phyloP scores from a whole-genome alignment of 2,329 filamentous ascomycete genomes.

The Scedosporium minutisporum region DNA sequence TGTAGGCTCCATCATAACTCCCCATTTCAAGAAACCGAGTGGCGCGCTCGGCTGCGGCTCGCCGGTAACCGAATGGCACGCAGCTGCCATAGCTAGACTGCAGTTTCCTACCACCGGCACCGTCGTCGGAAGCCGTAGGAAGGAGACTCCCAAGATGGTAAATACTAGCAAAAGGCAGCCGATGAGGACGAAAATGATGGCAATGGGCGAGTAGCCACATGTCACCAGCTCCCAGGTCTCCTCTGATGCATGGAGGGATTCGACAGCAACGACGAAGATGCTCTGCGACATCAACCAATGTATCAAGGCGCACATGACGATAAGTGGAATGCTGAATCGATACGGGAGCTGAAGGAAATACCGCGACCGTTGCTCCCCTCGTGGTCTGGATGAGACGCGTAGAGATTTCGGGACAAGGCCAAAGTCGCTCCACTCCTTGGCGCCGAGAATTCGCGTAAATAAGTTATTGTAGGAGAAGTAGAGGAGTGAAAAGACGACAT shows the following conservation, averaged over 20 bases:
- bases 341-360: constrained; percentile 17
- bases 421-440: background rate
- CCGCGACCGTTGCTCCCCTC: constrained; percentile 13
- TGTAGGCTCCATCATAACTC: too few species aligned
- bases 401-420: background rate
- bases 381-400: constrained; percentile 2
- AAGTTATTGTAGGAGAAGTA: background rate
- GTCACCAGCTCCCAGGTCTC: background rate
- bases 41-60: too few species aligned
- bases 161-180: background rate
- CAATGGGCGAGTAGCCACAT: background rate
- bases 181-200: background rate
- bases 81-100: background rate
- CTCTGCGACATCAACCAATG: background rate
- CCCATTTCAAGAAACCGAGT: too few species aligned
- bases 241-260: background rate
- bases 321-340: constrained; percentile 13
- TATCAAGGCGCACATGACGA: constrained; percentile 1
- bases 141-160: background rate
- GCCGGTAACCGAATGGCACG: background rate
- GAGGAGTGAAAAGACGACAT: background rate
- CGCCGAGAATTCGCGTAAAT: background rate
- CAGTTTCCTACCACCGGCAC: background rate
- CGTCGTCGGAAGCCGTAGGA: background rate
- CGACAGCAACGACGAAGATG: background rate